Percentiles rank a stretch among this genome's conserved stretches.
phyloP scores from a whole-genome alignment of 2,329 filamentous ascomycete genomes.

The Fusarium sp. region DNA sequence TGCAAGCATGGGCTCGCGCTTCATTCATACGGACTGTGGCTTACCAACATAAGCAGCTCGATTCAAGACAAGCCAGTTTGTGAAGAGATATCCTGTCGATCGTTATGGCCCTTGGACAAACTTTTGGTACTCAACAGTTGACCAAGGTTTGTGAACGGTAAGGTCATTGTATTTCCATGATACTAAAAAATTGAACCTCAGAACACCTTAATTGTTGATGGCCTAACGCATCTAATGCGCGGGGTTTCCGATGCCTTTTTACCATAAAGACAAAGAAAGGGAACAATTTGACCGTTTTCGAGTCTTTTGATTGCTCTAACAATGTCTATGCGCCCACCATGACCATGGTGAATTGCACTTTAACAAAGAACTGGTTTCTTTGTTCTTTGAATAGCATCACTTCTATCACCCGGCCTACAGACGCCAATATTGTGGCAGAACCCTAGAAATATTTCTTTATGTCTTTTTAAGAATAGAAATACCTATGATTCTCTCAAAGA shows the following conservation, averaged over 20 bases:
- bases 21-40: background rate
- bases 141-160: background rate
- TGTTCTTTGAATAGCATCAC: constrained; percentile 32
- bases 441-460: background rate
- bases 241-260: background rate
- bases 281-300: background rate
- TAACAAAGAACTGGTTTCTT: constrained; percentile 36
- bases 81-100: background rate
- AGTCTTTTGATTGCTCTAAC: background rate
- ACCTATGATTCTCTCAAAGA: background rate
- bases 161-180: background rate
- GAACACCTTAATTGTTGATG: background rate
- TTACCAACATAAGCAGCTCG: background rate
- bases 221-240: background rate
- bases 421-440: background rate
- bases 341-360: background rate
- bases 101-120: background rate
- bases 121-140: background rate
- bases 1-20: background rate
- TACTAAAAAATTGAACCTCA: background rate
- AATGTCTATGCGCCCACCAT: constrained; percentile 24
- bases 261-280: constrained; percentile 10
- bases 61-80: background rate
- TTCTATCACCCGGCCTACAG: background rate
- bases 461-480: constrained; percentile 1